These are phyloP conservation scores for Backusella westeae DNA, from an alignment of 192 early-diverging fungal genomes.

Conservation along the genomic window DNA sequence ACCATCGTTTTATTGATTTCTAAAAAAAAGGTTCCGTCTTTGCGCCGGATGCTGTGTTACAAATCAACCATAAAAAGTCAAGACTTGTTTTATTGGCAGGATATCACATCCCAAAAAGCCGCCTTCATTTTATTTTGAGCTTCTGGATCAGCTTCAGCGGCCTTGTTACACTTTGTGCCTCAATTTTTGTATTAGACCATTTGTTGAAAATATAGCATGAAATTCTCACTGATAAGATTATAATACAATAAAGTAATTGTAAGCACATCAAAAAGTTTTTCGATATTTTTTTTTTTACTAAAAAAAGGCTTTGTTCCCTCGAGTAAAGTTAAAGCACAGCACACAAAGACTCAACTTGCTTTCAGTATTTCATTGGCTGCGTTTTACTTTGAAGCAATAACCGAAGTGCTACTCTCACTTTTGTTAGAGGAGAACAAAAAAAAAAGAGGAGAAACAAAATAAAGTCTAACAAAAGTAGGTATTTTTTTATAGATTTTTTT, in stretches of 20 bases:
- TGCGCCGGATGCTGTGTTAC: background rate
- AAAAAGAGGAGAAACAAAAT: background rate
- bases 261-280: background rate
- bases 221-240: slow-evolving; percentile 3
- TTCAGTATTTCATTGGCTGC: background rate
- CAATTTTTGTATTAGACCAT: background rate
- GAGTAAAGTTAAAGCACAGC: background rate
- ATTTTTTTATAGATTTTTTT: background rate
- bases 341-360: background rate
- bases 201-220: background rate
- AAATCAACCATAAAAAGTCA: background rate
- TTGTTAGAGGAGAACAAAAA: background rate
- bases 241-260: background rate
- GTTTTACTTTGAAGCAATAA: slow-evolving; percentile 1
- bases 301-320: background rate
- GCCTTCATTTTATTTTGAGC: background rate
- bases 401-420: background rate
- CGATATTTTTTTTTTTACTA: background rate
- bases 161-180: background rate
- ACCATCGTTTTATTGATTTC: background rate
- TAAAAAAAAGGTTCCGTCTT: slow-evolving; percentile 3
- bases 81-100: background rate
- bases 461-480: background rate
- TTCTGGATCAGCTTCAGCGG: background rate
- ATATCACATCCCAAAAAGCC: background rate